A percentile compares a stretch with the other conserved stretches of the same genome.
Evolutionary conservation across 148 eudicot genomes (phyloP).

Genomic region (Chenopodium berlandieri): DNA sequence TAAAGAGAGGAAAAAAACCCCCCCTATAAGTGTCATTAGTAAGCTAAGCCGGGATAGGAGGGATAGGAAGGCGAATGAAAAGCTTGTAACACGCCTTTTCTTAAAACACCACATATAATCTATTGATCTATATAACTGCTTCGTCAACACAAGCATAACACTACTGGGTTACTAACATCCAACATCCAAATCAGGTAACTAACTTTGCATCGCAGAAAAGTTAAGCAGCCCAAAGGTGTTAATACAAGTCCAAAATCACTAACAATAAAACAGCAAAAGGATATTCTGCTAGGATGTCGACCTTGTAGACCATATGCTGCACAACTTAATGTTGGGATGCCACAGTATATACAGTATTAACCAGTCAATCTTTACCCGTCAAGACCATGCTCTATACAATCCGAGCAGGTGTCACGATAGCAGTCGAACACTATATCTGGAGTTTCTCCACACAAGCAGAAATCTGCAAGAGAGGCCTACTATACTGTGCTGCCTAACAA

Average conservation of each 20-base stretch:
- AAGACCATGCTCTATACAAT: slow-evolving; percentile 26
- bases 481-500: slow-evolving; percentile 19
- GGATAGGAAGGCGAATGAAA: no score
- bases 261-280: slow-evolving; percentile 13
- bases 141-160: slow-evolving; percentile 1
- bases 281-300: slow-evolving; percentile 6
- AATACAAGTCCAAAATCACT: neutral
- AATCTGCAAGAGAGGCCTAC: slow-evolving; percentile 18
- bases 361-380: slow-evolving; percentile 21
- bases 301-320: slow-evolving; percentile 21
- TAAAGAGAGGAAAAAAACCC: no score
- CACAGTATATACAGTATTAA: slow-evolving; percentile 34
- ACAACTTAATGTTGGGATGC: slow-evolving; percentile 22
- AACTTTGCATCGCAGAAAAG: neutral
- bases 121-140: slow-evolving; percentile 4
- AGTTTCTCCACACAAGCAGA: slow-evolving; percentile 22
- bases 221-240: neutral
- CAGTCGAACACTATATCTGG: slow-evolving; percentile 19
- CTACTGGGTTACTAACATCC: neutral
- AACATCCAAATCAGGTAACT: slow-evolving; percentile 10
- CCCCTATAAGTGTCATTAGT: no score
- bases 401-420: slow-evolving; percentile 30
- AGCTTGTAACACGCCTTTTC: no score
- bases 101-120: neutral
- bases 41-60: no score